Evolutionary conservation across 2,329 filamentous ascomycete species (phyloP).

Genomic region (Colletotrichum horii): DNA sequence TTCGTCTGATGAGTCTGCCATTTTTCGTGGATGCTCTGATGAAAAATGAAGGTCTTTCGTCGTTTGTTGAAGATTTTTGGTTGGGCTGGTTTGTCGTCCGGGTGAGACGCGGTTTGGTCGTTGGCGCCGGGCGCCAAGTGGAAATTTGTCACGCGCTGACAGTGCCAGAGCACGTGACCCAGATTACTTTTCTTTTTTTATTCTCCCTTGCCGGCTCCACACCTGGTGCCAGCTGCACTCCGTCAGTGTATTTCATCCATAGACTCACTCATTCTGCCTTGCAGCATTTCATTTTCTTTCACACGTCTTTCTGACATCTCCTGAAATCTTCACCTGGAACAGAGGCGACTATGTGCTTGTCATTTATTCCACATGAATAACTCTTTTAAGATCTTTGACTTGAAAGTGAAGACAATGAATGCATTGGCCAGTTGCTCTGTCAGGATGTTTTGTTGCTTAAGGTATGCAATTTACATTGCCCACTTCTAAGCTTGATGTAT

Average conservation of each 20-base stretch:
- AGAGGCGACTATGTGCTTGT: too few relatives aligned
- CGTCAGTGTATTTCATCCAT: neutral
- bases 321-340: too few relatives aligned
- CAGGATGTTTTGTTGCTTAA: neutral
- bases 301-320: too few relatives aligned
- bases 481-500: neutral
- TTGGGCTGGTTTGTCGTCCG: neutral
- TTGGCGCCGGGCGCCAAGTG: neutral
- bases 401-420: neutral
- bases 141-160: neutral
- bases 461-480: neutral
- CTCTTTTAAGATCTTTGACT: too few relatives aligned
- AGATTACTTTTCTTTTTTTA: neutral
- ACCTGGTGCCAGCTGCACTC: neutral
- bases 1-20: slow-evolving; percentile 16
- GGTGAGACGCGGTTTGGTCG: neutral
- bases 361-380: too few relatives aligned
- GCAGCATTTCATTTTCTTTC: too few relatives aligned
- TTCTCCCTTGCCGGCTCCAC: neutral
- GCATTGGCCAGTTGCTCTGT: neutral
- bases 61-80: neutral
- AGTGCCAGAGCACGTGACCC: neutral
- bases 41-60: neutral
- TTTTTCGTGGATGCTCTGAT: neutral
- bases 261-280: neutral